phyloP scores from a whole-genome alignment of 2,329 filamentous ascomycete species.

The Leptographium wingfieldii region DNA sequence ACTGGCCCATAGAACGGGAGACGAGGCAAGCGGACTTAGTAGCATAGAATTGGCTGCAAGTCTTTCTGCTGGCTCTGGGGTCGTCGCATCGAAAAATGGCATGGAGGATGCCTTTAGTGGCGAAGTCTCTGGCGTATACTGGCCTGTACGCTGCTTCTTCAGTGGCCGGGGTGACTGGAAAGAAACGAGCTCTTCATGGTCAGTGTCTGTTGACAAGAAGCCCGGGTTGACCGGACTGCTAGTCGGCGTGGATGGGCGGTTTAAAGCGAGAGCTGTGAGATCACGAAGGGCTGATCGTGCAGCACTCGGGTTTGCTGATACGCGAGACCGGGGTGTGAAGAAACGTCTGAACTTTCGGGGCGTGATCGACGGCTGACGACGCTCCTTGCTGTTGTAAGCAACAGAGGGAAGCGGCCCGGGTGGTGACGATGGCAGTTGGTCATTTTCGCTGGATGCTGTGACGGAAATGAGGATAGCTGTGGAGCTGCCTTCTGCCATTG shows the following conservation, averaged over 20 bases:
- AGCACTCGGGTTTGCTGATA: constrained; percentile 24
- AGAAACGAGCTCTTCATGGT: constrained; percentile 9
- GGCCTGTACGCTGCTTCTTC: constrained; percentile 27
- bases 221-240: background rate
- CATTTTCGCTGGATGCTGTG: background rate
- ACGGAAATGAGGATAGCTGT: constrained; percentile 2
- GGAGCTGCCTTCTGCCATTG: constrained; percentile 13
- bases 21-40: constrained; percentile 26
- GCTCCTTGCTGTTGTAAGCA: constrained; percentile 24
- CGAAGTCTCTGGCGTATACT: constrained; percentile 25
- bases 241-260: constrained; percentile 27
- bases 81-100: constrained; percentile 2
- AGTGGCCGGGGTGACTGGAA: constrained; percentile 15
- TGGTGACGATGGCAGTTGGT: constrained; percentile 14
- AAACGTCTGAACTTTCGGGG: constrained; percentile 40
- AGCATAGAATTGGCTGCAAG: constrained; percentile 13
- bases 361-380: constrained; percentile 38
- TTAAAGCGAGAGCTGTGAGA: constrained; percentile 26
- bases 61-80: constrained; percentile 5
- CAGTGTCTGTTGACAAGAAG: background rate
- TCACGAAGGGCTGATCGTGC: constrained; percentile 28
- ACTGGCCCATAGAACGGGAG: constrained; percentile 16
- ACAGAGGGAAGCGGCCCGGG: constrained; percentile 11
- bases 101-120: constrained; percentile 18
- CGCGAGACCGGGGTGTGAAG: constrained; percentile 36